Percentiles rank a stretch among this genome's conserved stretches.
phyloP scores from a whole-genome alignment of 2,329 filamentous ascomycete species.

The Sarocladiaceae sp. region DNA sequence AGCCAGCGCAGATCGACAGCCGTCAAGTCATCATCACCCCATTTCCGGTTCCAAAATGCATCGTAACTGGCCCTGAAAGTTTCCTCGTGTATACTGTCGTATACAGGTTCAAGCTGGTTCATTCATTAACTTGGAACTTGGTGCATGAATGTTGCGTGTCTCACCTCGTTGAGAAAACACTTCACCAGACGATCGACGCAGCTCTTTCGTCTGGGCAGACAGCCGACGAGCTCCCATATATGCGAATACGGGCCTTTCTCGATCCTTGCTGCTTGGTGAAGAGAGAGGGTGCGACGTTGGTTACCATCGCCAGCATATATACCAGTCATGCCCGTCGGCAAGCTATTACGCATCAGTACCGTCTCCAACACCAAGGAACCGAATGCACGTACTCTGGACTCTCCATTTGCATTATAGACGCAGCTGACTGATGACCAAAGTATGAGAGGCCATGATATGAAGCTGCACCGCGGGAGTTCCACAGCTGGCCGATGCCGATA shows the following conservation, averaged over 20 bases:
- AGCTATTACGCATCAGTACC: neutral
- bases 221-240: constrained; percentile 36
- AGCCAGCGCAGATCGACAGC: constrained; percentile 36
- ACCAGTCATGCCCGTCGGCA: constrained; percentile 17
- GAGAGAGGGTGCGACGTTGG: neutral
- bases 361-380: neutral
- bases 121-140: too few relatives aligned
- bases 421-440: constrained; percentile 27
- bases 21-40: constrained; percentile 33
- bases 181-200: constrained; percentile 30
- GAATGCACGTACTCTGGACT: constrained; percentile 14
- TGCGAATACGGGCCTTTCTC: constrained; percentile 25
- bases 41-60: constrained; percentile 33
- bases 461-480: constrained; percentile 24
- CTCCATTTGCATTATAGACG: constrained; percentile 25
- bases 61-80: constrained; percentile 31
- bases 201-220: constrained; percentile 31
- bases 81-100: constrained; percentile 29
- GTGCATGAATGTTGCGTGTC: neutral
- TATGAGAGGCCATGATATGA: constrained; percentile 27
- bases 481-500: constrained; percentile 21
- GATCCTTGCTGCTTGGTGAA: neutral
- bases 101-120: constrained; percentile 28
- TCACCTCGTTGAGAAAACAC: constrained; percentile 25
- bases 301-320: constrained; percentile 11